Percentiles rank a stretch among this genome's conserved stretches.
These are phyloP conservation scores for Acrocalymma vagum DNA, from an alignment of 2,329 filamentous ascomycete genomes.

Conservation along the genomic window DNA sequence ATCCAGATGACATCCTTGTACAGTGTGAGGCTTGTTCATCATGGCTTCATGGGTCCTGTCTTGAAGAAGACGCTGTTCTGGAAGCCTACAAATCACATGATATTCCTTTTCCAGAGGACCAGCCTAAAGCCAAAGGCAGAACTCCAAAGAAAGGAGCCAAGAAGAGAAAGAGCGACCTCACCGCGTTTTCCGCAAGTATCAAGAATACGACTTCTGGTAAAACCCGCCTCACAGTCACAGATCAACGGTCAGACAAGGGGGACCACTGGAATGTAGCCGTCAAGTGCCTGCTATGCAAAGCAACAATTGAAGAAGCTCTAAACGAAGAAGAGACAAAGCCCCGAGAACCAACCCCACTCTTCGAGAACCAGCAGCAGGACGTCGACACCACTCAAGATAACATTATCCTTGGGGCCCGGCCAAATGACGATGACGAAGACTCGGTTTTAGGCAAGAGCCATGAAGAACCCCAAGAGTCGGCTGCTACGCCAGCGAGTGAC, in stretches of 20 bases:
- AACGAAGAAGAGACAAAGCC: conserved; percentile 6
- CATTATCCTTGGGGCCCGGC: too few species aligned
- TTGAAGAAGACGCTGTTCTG: conserved; percentile 27
- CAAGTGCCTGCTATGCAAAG: conserved; percentile 27
- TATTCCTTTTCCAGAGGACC: conserved; percentile 2
- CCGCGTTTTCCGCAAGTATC: conserved; percentile 16
- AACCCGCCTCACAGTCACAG: conserved; percentile 24
- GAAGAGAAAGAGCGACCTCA: conserved; percentile 2
- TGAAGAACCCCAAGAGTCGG: too few species aligned
- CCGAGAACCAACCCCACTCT: too few species aligned
- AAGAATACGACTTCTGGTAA: conserved; percentile 6
- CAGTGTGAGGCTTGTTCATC: conserved; percentile 50
- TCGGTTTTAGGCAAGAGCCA: too few species aligned
- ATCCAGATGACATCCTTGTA: conserved; percentile 53
- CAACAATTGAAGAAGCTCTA: conserved; percentile 22
- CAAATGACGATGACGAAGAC: too few species aligned
- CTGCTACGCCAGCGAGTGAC: too few species aligned
- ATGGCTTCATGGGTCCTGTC: conserved; percentile 55
- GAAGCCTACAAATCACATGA: conserved; percentile 12
- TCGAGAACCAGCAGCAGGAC: too few species aligned
- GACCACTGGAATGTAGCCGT: conserved; percentile 24
- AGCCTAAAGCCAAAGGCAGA: conserved; percentile 7
- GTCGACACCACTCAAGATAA: too few species aligned
- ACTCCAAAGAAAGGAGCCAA: conserved; percentile 3
- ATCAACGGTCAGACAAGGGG: conserved; percentile 14